Base-by-base conservation (phyloP, 139 green algal genomes). In the Spirogloea muscicola region DNA sequence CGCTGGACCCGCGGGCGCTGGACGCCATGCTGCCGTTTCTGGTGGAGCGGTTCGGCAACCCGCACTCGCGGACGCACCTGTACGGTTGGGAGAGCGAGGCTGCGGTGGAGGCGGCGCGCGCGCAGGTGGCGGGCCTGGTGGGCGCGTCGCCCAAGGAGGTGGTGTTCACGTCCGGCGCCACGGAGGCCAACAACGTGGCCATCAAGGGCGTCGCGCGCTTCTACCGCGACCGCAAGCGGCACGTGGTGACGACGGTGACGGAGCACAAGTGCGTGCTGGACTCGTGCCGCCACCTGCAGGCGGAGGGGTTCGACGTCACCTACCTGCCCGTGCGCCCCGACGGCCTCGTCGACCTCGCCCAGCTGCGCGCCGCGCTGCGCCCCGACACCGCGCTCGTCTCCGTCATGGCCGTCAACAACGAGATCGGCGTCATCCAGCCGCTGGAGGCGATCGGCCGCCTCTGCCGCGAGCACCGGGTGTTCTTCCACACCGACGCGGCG, bases 251-350 rank as follows among this genome's bases (percentile, higher is more conserved):
- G 3, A 94, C 87, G 13, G 93, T 96, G 83, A 97, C 90, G 61
- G 92, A 97, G 66, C 92, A 97, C 86, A 97, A 97, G 84, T 99
- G 94, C 79, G 94, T 99, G 74, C 86, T 99, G 79, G 94, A 99
- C 85, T 95, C 89, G 21, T 93, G 89, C 68, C 81, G 86, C n/a
- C 89, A 90, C 69, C 87, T 98, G 62, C 87, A 98, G 85, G 88
- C 95, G 82, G 84, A 82, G 36, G 83, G 80, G 0, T 87, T 76
- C 29, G 83, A 87, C 38, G 88, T 99, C 6, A 97, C 91, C 0
- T 98, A 98, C 85, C 83, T 99, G 41, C 91, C 93, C 0, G 94
- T 99, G 16, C 59, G 90, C 59, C 59, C 61, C 42, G 88, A 96
- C 60, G 94, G 94, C 0, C 82, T 96, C 60, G 58, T 99, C 7